Percentiles rank a stretch among this genome's conserved stretches.
These are phyloP conservation scores for Acanthamoeba triangularis DNA, from an alignment of 208 protist species.

Conservation along the genomic window DNA sequence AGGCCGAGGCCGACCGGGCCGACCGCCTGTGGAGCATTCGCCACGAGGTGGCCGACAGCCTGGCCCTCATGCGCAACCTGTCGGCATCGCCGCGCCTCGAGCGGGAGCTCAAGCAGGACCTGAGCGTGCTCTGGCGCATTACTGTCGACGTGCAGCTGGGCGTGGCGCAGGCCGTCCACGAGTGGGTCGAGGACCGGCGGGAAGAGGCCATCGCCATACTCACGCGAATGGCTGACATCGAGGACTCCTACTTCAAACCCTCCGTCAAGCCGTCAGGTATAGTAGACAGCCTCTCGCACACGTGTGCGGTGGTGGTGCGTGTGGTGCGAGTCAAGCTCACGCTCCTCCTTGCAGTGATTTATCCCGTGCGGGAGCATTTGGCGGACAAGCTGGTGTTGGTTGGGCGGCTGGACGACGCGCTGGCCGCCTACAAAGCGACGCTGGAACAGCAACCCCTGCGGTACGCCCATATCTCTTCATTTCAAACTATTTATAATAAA, in stretches of 20 bases:
- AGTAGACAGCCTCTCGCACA: too few relatives aligned
- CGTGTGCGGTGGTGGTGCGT: not conserved
- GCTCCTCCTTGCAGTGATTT: not conserved
- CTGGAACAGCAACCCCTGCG: slow-evolving; percentile 2
- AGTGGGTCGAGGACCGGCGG: not conserved
- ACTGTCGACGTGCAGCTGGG: slow-evolving; percentile 11
- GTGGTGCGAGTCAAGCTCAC: not conserved
- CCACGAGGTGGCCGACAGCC: not conserved
- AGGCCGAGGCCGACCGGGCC: not conserved
- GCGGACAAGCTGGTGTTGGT: slow-evolving; percentile 36
- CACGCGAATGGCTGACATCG: not conserved
- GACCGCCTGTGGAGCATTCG: not conserved
- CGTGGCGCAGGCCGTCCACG: not conserved
- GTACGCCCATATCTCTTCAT: not conserved
- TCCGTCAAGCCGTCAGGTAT: slow-evolving; percentile 34
- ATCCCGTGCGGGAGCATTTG: slow-evolving; percentile 16
- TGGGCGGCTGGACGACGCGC: not conserved
- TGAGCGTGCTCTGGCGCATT: slow-evolving; percentile 26
- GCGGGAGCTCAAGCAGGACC: not conserved
- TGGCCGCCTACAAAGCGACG: not conserved
- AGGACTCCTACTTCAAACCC: slow-evolving; percentile 37
- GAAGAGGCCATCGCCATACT: not conserved
- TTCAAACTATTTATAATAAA: not conserved
- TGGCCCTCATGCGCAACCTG: not conserved
- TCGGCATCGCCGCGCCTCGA: not conserved